Base-by-base conservation (phyloP, 768 basidiomycete species). In the Trametes villosa region DNA sequence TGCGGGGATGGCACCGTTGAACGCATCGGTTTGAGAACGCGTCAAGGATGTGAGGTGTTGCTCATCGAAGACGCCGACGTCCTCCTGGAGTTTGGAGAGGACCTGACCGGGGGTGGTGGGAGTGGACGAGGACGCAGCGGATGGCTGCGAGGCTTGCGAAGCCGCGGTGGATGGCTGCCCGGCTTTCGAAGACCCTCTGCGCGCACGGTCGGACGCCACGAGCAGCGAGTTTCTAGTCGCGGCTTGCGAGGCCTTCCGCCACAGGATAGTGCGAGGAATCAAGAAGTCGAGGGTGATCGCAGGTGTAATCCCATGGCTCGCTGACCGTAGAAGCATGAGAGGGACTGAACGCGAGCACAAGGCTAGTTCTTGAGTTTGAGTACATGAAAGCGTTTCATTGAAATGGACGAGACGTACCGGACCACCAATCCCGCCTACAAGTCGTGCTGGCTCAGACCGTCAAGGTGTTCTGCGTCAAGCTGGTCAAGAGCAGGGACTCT, bases 281-380 rank as follows among this genome's bases (percentile, higher is more conserved):
- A 83, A 76, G 63, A 81, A 79, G 65, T 84, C 79, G 44, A 82
- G 67, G 13, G 79, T 66, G 27, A 67, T 62, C 51, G 66, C 27
- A 9, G 44, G 59, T 57, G 66, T 59, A 18, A 59, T 40, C 29
- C 55, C 65, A 62, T 68, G 72, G 40, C 59, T 57, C 17, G 59
- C 57, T 49, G 60, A 60, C 63, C 60, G 57, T 20, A 57, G 53
- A 9, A 70, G 62, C 70, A 71, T 71, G 55, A 44, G 57, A 53
- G 27, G 40, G 29, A 22, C 44, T 22, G 26, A 13, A 17, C 9
- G 38, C 12, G 27, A 4, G 31, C 36, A 26, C 20, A 30, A 18
- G 15, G 53, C 76, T 52, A 40, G 34, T 24, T 13, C 2, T 11
- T 13, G 7, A 20, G n/a, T 15, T 2, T 17, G 12, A 12, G 20